phyloP scores from a whole-genome alignment of 164 flowering plant species.

The Echeveria elegans region DNA sequence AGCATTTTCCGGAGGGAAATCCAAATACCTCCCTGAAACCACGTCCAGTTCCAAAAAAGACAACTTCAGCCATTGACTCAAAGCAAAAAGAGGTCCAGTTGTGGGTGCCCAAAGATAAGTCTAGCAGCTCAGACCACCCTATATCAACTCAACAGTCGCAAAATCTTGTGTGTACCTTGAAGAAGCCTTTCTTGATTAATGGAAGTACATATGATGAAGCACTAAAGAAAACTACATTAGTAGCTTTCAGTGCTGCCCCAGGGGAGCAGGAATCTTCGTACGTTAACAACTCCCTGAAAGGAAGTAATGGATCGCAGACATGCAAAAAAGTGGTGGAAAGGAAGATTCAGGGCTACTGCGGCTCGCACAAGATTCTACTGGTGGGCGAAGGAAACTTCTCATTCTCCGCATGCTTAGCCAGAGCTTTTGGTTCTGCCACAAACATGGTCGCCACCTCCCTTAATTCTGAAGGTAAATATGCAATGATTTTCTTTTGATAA shows the following conservation, averaged over 20 bases:
- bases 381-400: slow-evolving; percentile 8
- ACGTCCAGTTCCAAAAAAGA: not conserved
- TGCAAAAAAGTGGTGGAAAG: not conserved
- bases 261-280: not conserved
- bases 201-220: not conserved
- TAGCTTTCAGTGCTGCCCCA: not conserved
- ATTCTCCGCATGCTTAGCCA: not conserved
- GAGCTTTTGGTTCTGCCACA: not conserved
- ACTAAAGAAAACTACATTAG: not conserved
- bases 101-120: not conserved
- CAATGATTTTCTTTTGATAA: not conserved
- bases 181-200: not conserved
- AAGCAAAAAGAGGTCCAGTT: not conserved
- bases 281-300: not conserved
- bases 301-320: not conserved
- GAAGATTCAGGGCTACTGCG: not conserved
- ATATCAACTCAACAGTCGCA: too few relatives aligned
- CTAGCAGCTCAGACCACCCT: not conserved
- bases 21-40: not conserved
- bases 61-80: not conserved
- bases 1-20: not conserved
- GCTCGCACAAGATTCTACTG: not conserved
- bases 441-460: not conserved
- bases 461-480: not conserved
- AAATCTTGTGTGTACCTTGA: not conserved